Evolutionary conservation across 441 rosid species (phyloP), one percentile per base, ranked within the genome.

Genomic region (Theobroma grandiflorum): DNA sequence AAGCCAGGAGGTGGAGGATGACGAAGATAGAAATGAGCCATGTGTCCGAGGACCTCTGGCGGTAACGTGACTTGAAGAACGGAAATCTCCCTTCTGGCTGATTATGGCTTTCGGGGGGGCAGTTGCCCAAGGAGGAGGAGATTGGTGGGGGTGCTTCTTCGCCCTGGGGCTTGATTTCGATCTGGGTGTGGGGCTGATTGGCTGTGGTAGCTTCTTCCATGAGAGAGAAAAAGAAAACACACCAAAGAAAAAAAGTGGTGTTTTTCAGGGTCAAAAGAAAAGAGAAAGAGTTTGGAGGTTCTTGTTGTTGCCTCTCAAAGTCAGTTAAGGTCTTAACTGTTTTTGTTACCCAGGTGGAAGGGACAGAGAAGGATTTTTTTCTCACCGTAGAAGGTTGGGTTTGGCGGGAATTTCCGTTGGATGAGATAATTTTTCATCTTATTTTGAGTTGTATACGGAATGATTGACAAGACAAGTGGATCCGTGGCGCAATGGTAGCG

Each of bases 401-500:
- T 72, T 72, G 63, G 75, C 59, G 75, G 75, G 75, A 72, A 52
- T 15, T 14, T 35, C 15, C 4, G 6, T 6, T 7, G 49, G 0
- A 12, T 45, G 12, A 45, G 49, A 8, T 45, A 3, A 45, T 45
- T 49, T 8, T 57, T 20, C 26, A 26, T 26, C 31, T 26, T 26
- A 26, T 26, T 26, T 26, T 26, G 31, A 26, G 31, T 26, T 26
- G 1, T 26, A 26, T 26, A 26, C 0, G 31, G 0, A 26, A 26
- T 26, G 31, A 26, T 0, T 26, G 31, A 1, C 31, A 26, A 1
- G 31, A 26, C 31, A 26, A 16, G 0, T 4, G 98, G 96, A 92
- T 92, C 92, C 91, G 97, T 92, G 97, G 98, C 93, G 96, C 96
- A 93, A 93, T 89, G 96, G 98, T 93, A 91, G 98, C 98, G 98